Base-by-base conservation (phyloP, 2,329 filamentous ascomycete species). In the Nigrograna mackinnonii region DNA sequence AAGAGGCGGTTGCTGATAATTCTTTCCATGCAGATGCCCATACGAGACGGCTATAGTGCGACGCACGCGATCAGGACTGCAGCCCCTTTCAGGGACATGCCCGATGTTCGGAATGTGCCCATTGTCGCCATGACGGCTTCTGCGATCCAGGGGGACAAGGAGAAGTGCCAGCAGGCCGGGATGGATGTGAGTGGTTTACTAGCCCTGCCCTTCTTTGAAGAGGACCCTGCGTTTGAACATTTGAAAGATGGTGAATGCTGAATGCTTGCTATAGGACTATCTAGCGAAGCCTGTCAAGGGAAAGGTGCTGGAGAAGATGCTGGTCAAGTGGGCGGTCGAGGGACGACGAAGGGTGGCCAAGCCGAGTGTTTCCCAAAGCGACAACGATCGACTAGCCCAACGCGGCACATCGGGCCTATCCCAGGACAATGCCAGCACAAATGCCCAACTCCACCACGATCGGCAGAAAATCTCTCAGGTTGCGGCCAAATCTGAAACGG, bases 121-220 rank as follows among this genome's bases (percentile, higher is more conserved):
- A 89, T 91, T 37, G 83, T 91, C 26, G 87, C 87, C n/a, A 89
- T 91, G 85, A 91, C 87, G 0, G 87, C 86, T 4, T 87, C 83
- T 4, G 87, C 87, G 1, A 89, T 90, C 30, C 85, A 89, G 59
- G 87, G 87, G 4, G 87, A 91, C 56, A 76, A 79, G 36, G 86
- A 90, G 60, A 89, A 89, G 60, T 90, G 86, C 59, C 79, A 80
- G 46, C 78, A 77, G 47, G 84, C 85, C 6, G 87, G 87, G 22
- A 90, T 90, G 87, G 86, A 90, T 49, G 63, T 66, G 41, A 63
- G 60, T 58, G 42, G 37, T 39, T 42, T 39, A 37, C 40, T n/a
- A n/a, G n/a, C n/a, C n/a, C n/a, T n/a, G n/a, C n/a, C n/a, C n/a
- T n/a, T n/a, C n/a, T n/a, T n/a, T n/a, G n/a, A n/a, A n/a, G n/a